Evolutionary conservation across 192 early-diverging fungal species (phyloP).

Genomic region (Linnemannia schmuckeri): DNA sequence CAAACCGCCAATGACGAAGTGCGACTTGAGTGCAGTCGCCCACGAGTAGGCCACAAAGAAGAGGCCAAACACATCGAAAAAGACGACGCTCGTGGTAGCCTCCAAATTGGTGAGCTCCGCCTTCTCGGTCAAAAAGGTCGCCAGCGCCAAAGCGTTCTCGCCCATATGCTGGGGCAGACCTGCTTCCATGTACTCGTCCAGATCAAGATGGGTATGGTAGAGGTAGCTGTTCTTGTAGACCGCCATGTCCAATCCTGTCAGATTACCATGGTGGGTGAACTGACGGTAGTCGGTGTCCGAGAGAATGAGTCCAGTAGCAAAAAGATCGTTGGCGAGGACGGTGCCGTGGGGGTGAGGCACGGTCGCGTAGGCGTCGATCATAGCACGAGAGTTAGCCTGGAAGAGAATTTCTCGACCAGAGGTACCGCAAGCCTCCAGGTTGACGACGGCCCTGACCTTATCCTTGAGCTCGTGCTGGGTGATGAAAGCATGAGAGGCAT

Average conservation of each 20-base stretch:
- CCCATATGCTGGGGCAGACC: constrained; percentile 82
- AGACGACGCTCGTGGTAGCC: constrained; percentile 66
- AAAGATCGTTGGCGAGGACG: constrained; percentile 70
- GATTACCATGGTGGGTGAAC: constrained; percentile 77
- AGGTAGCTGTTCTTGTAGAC: constrained; percentile 78
- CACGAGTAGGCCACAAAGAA: constrained; percentile 73
- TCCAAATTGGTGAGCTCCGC: constrained; percentile 65
- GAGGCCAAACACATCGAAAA: constrained; percentile 75
- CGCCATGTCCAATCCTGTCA: constrained; percentile 79
- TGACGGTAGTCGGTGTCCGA: constrained; percentile 85
- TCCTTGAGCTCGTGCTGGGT: constrained; percentile 69
- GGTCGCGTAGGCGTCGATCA: constrained; percentile 75
- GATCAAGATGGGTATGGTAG: constrained; percentile 83
- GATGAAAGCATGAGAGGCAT: constrained; percentile 82
- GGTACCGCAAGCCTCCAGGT: constrained; percentile 81
- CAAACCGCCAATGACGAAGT: constrained; percentile 50
- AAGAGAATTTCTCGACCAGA: constrained; percentile 78
- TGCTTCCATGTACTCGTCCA: constrained; percentile 65
- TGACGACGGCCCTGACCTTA: constrained; percentile 73
- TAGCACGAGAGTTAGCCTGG: constrained; percentile 77
- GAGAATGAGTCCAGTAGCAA: constrained; percentile 73
- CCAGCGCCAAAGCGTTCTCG: constrained; percentile 74
- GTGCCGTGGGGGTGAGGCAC: constrained; percentile 79
- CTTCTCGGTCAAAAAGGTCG: constrained; percentile 65
- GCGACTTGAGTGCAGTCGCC: constrained; percentile 64